A percentile compares a stretch with the other conserved stretches of the same genome.
phyloP scores from a whole-genome alignment of 768 basidiomycete species.

The Mycena galopus region DNA sequence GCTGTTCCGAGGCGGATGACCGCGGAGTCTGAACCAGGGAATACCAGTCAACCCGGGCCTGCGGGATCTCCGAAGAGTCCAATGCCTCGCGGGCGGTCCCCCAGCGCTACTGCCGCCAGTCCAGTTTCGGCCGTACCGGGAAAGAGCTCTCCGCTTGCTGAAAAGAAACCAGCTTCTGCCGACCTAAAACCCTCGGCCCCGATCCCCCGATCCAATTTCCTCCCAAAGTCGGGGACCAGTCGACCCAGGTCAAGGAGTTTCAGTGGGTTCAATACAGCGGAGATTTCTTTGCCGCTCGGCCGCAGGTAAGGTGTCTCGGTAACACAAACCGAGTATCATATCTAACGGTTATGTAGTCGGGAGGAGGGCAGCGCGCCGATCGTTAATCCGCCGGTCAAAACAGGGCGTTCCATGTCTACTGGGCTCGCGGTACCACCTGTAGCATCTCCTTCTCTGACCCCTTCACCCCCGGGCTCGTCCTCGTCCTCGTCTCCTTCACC shows the following conservation, averaged over 20 bases:
- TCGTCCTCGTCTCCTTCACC: slow-evolving; percentile 32
- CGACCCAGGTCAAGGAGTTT: slow-evolving; percentile 84
- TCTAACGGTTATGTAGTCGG: slow-evolving; percentile 37
- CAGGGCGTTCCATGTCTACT: slow-evolving; percentile 43
- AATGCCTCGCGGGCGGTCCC: slow-evolving; percentile 13
- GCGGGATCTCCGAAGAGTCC: slow-evolving; percentile 4
- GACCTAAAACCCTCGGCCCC: slow-evolving; percentile 34
- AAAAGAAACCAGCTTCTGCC: slow-evolving; percentile 1
- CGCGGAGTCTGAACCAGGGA: slow-evolving; percentile 13
- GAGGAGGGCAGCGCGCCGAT: slow-evolving; percentile 41
- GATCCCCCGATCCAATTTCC: slow-evolving; percentile 74
- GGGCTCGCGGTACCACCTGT: slow-evolving; percentile 28
- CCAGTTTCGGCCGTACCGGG: slow-evolving; percentile 13
- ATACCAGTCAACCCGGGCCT: slow-evolving; percentile 6
- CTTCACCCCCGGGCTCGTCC: slow-evolving; percentile 25
- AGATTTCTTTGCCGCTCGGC: slow-evolving; percentile 46
- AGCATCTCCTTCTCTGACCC: slow-evolving; percentile 14
- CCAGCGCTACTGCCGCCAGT: slow-evolving; percentile 1
- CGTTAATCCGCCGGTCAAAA: slow-evolving; percentile 40
- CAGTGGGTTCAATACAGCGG: slow-evolving; percentile 71
- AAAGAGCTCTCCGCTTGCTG: slow-evolving; percentile 34
- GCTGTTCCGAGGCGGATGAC: slow-evolving; percentile 14
- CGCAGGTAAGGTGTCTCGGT: slow-evolving; percentile 45
- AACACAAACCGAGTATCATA: not conserved
- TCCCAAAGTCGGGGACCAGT: slow-evolving; percentile 63